Percentiles rank a stretch among this genome's conserved stretches.
phyloP scores from a whole-genome alignment of 2,329 filamentous ascomycete genomes.

The Botrytis byssoidea region DNA sequence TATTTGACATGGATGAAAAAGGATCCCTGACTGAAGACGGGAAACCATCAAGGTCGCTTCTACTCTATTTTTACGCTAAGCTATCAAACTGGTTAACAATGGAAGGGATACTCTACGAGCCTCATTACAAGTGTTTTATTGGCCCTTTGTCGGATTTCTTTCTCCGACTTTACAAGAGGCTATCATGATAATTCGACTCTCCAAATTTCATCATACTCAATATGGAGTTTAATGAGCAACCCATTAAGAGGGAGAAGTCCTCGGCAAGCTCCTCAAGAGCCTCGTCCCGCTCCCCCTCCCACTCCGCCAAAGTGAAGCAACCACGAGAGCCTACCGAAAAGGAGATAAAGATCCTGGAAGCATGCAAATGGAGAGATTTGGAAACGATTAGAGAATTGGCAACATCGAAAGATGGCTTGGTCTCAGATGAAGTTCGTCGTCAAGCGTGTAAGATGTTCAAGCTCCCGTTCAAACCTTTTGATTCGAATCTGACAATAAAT shows the following conservation, averaged over 20 bases:
- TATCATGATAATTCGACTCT: constrained; percentile 29
- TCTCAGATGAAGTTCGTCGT: constrained; percentile 66
- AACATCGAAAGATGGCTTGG: constrained; percentile 62
- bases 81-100: constrained; percentile 3
- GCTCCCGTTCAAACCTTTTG: neutral
- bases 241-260: constrained; percentile 26
- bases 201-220: constrained; percentile 34
- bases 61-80: constrained; percentile 10
- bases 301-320: neutral
- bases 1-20: constrained; percentile 21
- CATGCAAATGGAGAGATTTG: constrained; percentile 59
- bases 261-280: constrained; percentile 18
- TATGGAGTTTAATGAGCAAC: constrained; percentile 36
- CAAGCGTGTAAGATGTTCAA: constrained; percentile 67
- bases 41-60: constrained; percentile 13
- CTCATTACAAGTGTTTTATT: neutral
- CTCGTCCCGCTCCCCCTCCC: constrained; percentile 19
- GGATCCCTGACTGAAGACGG: constrained; percentile 10
- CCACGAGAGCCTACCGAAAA: constrained; percentile 37
- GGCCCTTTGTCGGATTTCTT: neutral
- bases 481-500: constrained; percentile 26
- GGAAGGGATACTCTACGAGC: neutral
- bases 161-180: constrained; percentile 10
- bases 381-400: constrained; percentile 57
- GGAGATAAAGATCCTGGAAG: constrained; percentile 52